phyloP scores from a whole-genome alignment of 1,284 basidiomycete species.

The Boletus sp. region DNA sequence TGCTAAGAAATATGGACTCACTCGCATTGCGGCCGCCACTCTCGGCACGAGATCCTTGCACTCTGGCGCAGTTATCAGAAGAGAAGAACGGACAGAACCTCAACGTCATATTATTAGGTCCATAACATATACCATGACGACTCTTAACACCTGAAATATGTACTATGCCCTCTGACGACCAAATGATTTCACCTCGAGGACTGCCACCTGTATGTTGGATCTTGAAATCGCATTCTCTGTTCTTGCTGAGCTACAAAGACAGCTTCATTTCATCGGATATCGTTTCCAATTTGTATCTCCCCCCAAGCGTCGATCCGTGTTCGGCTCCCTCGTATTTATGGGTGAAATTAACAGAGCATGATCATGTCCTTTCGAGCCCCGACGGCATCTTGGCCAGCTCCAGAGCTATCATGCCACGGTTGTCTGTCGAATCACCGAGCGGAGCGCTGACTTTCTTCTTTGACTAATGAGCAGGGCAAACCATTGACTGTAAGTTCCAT shows the following conservation, averaged over 20 bases:
- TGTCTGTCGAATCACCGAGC: constrained; percentile 7
- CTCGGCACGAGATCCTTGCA: constrained; percentile 12
- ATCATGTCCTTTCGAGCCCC: constrained; percentile 1
- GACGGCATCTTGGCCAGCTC: constrained; percentile 1
- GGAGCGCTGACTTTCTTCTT: constrained; percentile 21
- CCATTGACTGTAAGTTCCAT: constrained; percentile 3
- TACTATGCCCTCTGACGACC: not conserved
- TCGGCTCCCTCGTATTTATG: constrained; percentile 6
- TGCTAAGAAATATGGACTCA: not conserved
- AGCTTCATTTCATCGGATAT: not conserved
- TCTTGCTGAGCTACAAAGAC: not conserved
- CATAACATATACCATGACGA: not conserved
- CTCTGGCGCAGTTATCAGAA: constrained; percentile 1
- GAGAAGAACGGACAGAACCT: constrained; percentile 1
- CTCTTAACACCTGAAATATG: not conserved
- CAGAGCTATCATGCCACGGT: not conserved
- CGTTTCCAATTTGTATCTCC: constrained; percentile 8
- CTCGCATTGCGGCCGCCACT: not conserved
- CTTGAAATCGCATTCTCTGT: not conserved
- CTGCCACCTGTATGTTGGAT: not conserved
- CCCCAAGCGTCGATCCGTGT: constrained; percentile 3
- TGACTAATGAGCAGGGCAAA: constrained; percentile 3
- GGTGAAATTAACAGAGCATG: constrained; percentile 6
- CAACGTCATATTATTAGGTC: constrained; percentile 10
- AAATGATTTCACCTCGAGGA: not conserved